Percentiles rank a stretch among this genome's conserved stretches.
phyloP scores from a whole-genome alignment of 305 asterid species.

The Solanum hybrid region DNA sequence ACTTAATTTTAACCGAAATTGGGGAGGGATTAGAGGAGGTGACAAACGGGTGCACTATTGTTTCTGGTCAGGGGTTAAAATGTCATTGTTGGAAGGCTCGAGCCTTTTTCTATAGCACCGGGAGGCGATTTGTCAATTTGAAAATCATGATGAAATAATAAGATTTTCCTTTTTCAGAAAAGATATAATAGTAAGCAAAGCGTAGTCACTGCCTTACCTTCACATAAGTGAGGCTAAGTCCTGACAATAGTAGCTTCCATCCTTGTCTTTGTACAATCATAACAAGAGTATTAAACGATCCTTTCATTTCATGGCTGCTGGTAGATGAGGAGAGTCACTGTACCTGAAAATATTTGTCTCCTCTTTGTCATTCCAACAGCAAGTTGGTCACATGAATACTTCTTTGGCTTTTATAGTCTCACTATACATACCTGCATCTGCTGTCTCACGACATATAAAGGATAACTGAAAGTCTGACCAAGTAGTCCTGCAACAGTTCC shows the following conservation, averaged over 20 bases:
- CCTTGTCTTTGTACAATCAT: conserved; percentile 55
- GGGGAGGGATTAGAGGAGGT: not conserved
- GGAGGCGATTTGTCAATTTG: not conserved
- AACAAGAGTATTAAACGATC: conserved; percentile 54
- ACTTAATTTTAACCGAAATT: not conserved
- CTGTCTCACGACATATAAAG: conserved; percentile 54
- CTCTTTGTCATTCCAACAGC: not conserved
- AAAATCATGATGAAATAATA: not conserved
- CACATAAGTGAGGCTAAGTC: conserved; percentile 88
- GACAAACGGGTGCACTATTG: not conserved
- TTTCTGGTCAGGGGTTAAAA: not conserved
- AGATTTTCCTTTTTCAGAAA: not conserved
- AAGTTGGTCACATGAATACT: not conserved
- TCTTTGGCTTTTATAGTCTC: not conserved
- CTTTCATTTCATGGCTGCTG: conserved; percentile 28
- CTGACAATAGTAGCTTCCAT: conserved; percentile 80
- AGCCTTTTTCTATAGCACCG: not conserved
- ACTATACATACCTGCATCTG: conserved; percentile 12
- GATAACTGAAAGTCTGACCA: conserved; percentile 91
- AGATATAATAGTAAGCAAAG: not conserved
- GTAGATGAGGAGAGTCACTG: conserved; percentile 41
- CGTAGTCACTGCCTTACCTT: conserved; percentile 40
- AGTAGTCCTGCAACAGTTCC: conserved; percentile 86
- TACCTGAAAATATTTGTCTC: conserved; percentile 36
- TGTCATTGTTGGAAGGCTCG: not conserved